Percentiles rank a stretch among this genome's conserved stretches.
phyloP scores from a whole-genome alignment of 306 rosid genomes.

The Rosa multiflora region DNA sequence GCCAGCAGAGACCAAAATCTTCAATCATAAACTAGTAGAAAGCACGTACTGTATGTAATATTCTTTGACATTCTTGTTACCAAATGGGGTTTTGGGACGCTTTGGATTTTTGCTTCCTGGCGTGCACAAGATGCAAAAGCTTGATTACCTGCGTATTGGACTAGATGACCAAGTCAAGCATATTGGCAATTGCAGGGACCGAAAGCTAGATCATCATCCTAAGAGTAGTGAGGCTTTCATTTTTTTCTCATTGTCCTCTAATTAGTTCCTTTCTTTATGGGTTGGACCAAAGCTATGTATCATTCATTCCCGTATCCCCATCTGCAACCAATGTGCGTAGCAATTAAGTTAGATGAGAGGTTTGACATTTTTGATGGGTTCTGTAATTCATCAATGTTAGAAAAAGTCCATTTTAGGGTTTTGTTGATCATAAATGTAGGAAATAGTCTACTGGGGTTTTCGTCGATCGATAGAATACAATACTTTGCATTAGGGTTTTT shows the following conservation, averaged over 20 bases:
- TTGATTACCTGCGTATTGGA: not conserved
- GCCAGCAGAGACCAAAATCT: not conserved
- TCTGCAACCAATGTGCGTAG: not conserved
- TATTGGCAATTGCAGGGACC: constrained; percentile 16
- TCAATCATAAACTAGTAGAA: not conserved
- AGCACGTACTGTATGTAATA: not conserved
- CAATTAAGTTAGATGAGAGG: not conserved
- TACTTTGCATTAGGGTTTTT: no score
- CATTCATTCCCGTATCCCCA: not conserved
- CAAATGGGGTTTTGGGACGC: not conserved
- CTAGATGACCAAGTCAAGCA: constrained; percentile 27
- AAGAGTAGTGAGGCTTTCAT: not conserved
- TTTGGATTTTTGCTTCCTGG: constrained; percentile 19
- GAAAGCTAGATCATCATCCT: not conserved
- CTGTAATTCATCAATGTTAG: not conserved
- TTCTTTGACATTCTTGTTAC: not conserved
- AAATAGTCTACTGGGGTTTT: not conserved
- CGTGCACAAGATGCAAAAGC: constrained; percentile 10
- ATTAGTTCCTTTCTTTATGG: not conserved
- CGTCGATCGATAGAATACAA: not conserved
- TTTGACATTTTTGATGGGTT: not conserved
- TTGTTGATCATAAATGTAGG: not conserved
- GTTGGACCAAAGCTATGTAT: not conserved
- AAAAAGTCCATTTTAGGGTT: not conserved
- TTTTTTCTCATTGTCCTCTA: not conserved